Conservation (phyloP, 805 yeast species). For the Yarrowia hollandica region DNA sequence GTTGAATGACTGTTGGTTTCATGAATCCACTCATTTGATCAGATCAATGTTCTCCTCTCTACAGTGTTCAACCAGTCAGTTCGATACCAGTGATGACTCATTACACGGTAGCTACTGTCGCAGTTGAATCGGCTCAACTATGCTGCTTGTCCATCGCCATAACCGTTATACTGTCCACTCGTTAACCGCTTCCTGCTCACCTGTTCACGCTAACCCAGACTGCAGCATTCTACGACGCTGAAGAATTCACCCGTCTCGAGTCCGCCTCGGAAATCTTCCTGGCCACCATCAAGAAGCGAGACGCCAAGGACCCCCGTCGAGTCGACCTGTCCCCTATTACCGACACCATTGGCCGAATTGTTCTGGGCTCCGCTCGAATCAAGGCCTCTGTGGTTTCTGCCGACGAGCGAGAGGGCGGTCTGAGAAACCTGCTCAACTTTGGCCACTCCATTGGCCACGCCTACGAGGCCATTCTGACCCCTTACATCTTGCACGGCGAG, state of each 20-base stretch:
- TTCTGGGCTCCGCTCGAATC: slow-evolving; percentile 80
- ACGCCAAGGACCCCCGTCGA: slow-evolving; percentile 42
- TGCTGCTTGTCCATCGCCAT: no score
- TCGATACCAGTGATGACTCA: no score
- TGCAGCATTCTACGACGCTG: slow-evolving; percentile 96
- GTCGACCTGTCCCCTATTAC: slow-evolving; percentile 69
- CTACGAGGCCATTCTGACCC: slow-evolving; percentile 94
- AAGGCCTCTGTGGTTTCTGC: slow-evolving; percentile 91
- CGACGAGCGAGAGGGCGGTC: slow-evolving; percentile 94
- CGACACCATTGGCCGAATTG: slow-evolving; percentile 75
- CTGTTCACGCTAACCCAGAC: slow-evolving; percentile 46
- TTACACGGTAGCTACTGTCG: no score
- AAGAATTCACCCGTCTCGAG: slow-evolving; percentile 83
- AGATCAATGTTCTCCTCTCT: no score
- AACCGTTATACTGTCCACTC: no score
- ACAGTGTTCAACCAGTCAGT: no score
- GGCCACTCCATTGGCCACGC: slow-evolving; percentile 99
- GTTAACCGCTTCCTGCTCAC: slow-evolving; percentile 29
- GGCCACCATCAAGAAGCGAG: slow-evolving; percentile 57
- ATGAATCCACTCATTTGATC: no score
- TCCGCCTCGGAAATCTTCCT: slow-evolving; percentile 68
- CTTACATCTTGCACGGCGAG: slow-evolving; percentile 95
- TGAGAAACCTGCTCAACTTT: slow-evolving; percentile 87
- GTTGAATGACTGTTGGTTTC: no score
- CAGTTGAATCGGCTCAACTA: no score